Conservation (phyloP, 345 rosid species). For the Moricandia arvensis region DNA sequence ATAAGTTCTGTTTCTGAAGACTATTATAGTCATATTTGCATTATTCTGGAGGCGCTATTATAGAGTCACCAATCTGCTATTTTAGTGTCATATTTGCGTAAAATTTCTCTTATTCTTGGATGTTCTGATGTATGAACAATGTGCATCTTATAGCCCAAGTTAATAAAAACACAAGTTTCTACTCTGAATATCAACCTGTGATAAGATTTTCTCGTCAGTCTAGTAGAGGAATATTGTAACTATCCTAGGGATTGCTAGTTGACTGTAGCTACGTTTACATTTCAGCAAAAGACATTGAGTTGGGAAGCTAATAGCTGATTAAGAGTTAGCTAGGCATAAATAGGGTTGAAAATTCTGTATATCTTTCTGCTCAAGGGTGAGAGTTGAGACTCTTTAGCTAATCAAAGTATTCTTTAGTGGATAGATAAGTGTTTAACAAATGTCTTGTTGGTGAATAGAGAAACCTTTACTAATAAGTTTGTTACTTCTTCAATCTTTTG, state of each 20-base stretch:
- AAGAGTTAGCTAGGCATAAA: not conserved
- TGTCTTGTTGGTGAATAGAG: not conserved
- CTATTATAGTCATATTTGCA: no score
- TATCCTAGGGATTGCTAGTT: not conserved
- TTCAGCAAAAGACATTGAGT: not conserved
- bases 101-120: not conserved
- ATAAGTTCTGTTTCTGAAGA: no score
- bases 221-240: not conserved
- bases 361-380: not conserved
- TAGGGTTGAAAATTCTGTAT: not conserved
- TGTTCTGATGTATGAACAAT: not conserved
- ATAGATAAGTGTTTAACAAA: not conserved
- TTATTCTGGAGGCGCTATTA: no score
- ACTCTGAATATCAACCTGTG: not conserved
- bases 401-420: not conserved
- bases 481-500: not conserved
- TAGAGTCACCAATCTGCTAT: not conserved
- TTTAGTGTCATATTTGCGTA: not conserved
- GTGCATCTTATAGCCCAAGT: conserved; percentile 8
- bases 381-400: not conserved
- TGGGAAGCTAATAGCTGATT: not conserved
- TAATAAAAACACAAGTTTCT: not conserved
- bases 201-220: not conserved
- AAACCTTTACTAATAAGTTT: not conserved
- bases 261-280: not conserved